phyloP scores from a whole-genome alignment of 352 stramenopile genomes.

The Globisporangium solare region DNA sequence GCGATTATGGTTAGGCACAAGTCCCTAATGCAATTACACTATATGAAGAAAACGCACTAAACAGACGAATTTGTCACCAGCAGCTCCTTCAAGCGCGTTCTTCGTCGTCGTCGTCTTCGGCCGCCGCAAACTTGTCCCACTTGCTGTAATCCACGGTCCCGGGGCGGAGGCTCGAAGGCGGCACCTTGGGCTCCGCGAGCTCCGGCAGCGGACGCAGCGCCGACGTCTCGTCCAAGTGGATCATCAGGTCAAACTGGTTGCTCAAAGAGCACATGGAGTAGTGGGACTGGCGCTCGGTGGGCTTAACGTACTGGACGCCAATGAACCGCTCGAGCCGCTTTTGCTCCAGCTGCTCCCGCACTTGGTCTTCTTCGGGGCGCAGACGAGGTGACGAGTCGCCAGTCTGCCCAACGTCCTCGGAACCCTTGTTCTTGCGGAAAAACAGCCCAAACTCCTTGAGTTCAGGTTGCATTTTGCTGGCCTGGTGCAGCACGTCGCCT shows the following conservation, averaged over 20 bases:
- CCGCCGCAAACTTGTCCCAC: conserved; percentile 9
- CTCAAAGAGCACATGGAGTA: conserved; percentile 22
- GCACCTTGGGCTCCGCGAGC: conserved; percentile 12
- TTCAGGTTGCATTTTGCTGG: background rate
- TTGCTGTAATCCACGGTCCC: conserved; percentile 16
- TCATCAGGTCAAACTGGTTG: conserved; percentile 25
- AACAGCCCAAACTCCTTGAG: conserved; percentile 21
- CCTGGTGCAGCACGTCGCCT: conserved; percentile 20
- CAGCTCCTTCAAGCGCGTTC: background rate
- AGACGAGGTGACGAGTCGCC: too few species aligned
- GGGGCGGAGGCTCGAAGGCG: conserved; percentile 1
- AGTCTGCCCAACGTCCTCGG: background rate
- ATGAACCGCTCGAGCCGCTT: conserved; percentile 26
- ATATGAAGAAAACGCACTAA: too few species aligned
- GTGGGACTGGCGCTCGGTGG: conserved; percentile 23
- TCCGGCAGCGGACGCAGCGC: conserved; percentile 24
- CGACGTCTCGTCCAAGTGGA: conserved; percentile 26
- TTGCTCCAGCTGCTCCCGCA: conserved; percentile 4
- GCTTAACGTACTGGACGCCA: conserved; percentile 27
- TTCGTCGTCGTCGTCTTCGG: conserved; percentile 14
- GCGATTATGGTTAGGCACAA: too few species aligned
- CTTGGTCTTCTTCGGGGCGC: background rate
- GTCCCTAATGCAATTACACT: too few species aligned
- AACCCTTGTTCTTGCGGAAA: conserved; percentile 11
- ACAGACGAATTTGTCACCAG: too few species aligned